Base-by-base conservation (phyloP, 495 filamentous ascomycete genomes). In the Aspergillus mulundensis region DNA sequence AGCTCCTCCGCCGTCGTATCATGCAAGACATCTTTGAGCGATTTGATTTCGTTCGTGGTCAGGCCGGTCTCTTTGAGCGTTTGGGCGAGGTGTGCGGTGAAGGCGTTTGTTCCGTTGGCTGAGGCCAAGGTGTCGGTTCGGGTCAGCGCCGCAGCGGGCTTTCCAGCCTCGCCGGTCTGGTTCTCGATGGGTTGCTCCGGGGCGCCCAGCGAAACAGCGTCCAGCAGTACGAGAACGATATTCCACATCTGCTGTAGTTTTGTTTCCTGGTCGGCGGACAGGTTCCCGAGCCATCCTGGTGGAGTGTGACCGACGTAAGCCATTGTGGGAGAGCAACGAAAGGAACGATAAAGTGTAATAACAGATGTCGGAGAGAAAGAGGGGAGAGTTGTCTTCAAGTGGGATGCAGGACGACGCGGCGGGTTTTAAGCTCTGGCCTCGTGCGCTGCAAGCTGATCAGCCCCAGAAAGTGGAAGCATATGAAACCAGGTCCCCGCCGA, bases 171-270 rank as follows among this genome's bases (percentile, higher is more conserved):
- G 7, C 47, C 49, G 34, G 12, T 53, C 43, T 53, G 49, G 55
- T 5, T 58, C 59, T 40, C 63, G 53, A n/a, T 57, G 23, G 58
- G 52, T 14, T 47, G 41, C 18, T 59, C 61, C 3, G 61, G 48
- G 12, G 48, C 66, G 44, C 42, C 42, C 32, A 60, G 15, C 12
- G 58, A 56, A 20, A 50, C 51, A 24, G 54, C 78, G 30, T 87
- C 88, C 63, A 90, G 90, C 20, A 94, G 80, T 32, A 85, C 83
- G 53, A 96, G 77, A 14, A 88, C 77, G 49, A 84, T 78, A 8
- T 76, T 71, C 93, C 93, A 97, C 63, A 96, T 77, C 63, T 88
- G 84, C 64, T 85, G 87, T 49, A 97, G 71, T 66, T 91, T 95
- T 52, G 78, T 83, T 58, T 95, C 88, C 69, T 97, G 84, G 50